These are phyloP conservation scores for Ceratobasidium papillatum DNA, from an alignment of 1,284 basidiomycete genomes.

Conservation along the genomic window DNA sequence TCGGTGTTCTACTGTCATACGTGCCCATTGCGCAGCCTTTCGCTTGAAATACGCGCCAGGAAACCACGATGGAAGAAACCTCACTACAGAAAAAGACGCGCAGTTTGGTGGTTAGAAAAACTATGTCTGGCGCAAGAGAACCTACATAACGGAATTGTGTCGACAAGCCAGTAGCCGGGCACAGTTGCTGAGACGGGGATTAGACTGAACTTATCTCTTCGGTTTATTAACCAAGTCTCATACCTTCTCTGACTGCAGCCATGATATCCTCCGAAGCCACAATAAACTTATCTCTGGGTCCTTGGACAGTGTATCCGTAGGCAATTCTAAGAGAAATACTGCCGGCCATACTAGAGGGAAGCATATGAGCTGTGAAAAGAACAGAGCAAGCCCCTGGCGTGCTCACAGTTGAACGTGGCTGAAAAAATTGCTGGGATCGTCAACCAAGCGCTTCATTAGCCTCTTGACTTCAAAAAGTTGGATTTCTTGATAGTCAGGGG, in stretches of 20 bases:
- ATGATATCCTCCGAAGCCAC: slow-evolving; percentile 23
- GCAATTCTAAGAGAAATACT: slow-evolving; percentile 27
- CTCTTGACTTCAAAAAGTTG: slow-evolving; percentile 18
- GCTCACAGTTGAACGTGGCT: slow-evolving; percentile 37
- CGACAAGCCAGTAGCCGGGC: slow-evolving; percentile 37
- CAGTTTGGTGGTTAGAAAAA: neutral
- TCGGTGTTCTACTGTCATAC: slow-evolving; percentile 6
- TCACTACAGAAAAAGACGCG: too few species aligned
- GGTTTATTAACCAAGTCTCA: neutral
- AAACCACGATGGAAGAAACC: slow-evolving; percentile 41
- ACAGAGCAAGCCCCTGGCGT: neutral
- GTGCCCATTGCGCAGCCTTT: slow-evolving; percentile 26
- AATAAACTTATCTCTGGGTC: slow-evolving; percentile 31
- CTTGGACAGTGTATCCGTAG: slow-evolving; percentile 27
- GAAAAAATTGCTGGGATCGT: slow-evolving; percentile 18
- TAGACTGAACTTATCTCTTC: neutral
- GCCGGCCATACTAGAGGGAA: slow-evolving; percentile 14
- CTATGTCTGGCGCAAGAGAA: neutral
- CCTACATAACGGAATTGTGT: slow-evolving; percentile 34
- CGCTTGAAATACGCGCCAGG: slow-evolving; percentile 39
- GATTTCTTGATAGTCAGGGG: slow-evolving; percentile 32
- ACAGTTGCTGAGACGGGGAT: neutral
- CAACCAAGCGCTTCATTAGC: slow-evolving; percentile 32
- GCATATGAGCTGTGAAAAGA: neutral
- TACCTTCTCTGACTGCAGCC: slow-evolving; percentile 34